Conservation (phyloP, 768 basidiomycete species). For the Podaxis carcinomalis region DNA sequence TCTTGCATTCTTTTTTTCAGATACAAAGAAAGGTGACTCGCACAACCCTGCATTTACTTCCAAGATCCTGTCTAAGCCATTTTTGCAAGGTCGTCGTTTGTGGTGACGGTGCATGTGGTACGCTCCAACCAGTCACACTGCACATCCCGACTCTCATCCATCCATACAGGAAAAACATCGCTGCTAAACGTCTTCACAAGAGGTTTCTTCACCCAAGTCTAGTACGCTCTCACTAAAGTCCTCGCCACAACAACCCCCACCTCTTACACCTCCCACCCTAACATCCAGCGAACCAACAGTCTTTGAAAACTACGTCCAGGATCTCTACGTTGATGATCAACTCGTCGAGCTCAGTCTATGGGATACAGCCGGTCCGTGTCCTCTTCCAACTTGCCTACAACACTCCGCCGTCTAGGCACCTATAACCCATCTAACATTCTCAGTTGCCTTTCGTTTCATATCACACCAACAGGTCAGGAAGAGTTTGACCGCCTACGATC, state of each 20-base stretch:
- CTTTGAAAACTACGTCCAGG: constrained; percentile 96
- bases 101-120: constrained; percentile 94
- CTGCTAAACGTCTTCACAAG: constrained; percentile 84
- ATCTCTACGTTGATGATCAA: constrained; percentile 82
- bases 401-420: neutral
- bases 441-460: constrained; percentile 12
- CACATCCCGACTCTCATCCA: constrained; percentile 16
- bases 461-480: constrained; percentile 68
- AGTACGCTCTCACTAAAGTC: constrained; percentile 48
- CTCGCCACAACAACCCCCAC: neutral
- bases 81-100: constrained; percentile 69
- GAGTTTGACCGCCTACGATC: constrained; percentile 93
- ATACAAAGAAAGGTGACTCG: constrained; percentile 42
- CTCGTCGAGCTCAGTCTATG: constrained; percentile 88
- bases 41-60: neutral
- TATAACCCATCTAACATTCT: constrained; percentile 5
- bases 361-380: constrained; percentile 88
- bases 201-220: constrained; percentile 93
- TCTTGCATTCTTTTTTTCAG: constrained; percentile 20
- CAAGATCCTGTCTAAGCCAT: constrained; percentile 10
- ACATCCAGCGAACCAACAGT: constrained; percentile 79
- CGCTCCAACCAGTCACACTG: constrained; percentile 19
- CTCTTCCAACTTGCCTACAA: neutral
- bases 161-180: constrained; percentile 69
- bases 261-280: neutral